A percentile compares a stretch with the other conserved stretches of the same genome.
phyloP scores from a whole-genome alignment of 1,139 yeast species.

The Hansenula sp. region DNA sequence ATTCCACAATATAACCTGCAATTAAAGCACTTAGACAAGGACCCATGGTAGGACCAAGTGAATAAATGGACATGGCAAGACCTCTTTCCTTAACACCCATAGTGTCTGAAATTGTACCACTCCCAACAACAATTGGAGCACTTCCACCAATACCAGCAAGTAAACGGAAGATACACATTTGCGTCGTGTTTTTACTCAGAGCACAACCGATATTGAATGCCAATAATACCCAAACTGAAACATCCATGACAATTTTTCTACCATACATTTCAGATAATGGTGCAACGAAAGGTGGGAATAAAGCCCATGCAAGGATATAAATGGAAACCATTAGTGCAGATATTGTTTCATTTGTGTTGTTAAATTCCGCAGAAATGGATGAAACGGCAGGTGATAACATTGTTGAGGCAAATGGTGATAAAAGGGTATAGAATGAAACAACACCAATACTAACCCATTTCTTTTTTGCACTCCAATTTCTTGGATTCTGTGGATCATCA shows the following conservation, averaged over 20 bases:
- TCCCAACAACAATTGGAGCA: constrained; percentile 68
- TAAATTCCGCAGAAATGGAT: constrained; percentile 39
- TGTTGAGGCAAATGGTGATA: constrained; percentile 59
- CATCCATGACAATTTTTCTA: constrained; percentile 45
- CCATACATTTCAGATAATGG: constrained; percentile 62
- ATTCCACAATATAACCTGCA: constrained; percentile 48
- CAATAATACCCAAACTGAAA: constrained; percentile 46
- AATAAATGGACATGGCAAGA: constrained; percentile 55
- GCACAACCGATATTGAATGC: constrained; percentile 59
- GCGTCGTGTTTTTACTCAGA: constrained; percentile 46
- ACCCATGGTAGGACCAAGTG: constrained; percentile 59
- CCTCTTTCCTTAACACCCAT: constrained; percentile 50
- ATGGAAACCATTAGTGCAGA: constrained; percentile 51
- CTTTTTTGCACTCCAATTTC: constrained; percentile 47
- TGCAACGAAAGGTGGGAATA: constrained; percentile 57
- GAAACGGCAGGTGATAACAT: constrained; percentile 56
- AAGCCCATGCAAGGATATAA: constrained; percentile 61
- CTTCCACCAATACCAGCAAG: constrained; percentile 65
- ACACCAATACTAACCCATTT: constrained; percentile 43
- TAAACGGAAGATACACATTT: constrained; percentile 54
- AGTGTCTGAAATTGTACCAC: constrained; percentile 64
- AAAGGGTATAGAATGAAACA: constrained; percentile 50
- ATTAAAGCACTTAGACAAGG: constrained; percentile 50
- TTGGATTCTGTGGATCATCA: constrained; percentile 30
- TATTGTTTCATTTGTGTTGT: constrained; percentile 35